Percentiles rank a stretch among this genome's conserved stretches.
These are phyloP conservation scores for Rhodotorula taiwanensis DNA, from an alignment of 768 basidiomycete species.

Conservation along the genomic window DNA sequence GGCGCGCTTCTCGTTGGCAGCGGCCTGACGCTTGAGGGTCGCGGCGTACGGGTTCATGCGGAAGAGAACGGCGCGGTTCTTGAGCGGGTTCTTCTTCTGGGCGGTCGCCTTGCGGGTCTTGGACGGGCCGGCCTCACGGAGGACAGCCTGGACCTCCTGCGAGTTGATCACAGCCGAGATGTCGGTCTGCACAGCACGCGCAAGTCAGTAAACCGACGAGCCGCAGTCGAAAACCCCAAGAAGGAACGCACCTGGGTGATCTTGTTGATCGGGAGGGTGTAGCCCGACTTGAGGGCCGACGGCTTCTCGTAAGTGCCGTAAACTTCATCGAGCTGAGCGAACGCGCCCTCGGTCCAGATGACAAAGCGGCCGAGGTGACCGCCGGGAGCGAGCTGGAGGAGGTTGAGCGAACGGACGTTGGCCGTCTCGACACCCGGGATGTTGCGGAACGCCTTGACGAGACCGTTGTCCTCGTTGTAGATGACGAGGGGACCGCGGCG, in stretches of 20 bases:
- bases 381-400: conserved; percentile 98
- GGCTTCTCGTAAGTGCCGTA: conserved; percentile 90
- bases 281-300: conserved; percentile 81
- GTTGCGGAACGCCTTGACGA: conserved; percentile 98
- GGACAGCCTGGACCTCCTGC: conserved; percentile 92
- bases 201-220: not conserved
- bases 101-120: conserved; percentile 89
- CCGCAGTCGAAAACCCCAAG: conserved; percentile 41
- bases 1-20: conserved; percentile 42
- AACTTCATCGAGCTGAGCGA: conserved; percentile 83
- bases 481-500: conserved; percentile 95
- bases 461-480: conserved; percentile 94
- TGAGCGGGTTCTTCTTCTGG: conserved; percentile 80
- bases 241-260: conserved; percentile 61
- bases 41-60: conserved; percentile 50
- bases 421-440: conserved; percentile 95
- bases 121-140: conserved; percentile 80
- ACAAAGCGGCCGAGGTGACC: conserved; percentile 98
- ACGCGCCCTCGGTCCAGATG: conserved; percentile 97
- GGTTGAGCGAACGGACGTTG: conserved; percentile 87
- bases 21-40: conserved; percentile 44
- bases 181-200: conserved; percentile 48
- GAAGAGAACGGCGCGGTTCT: conserved; percentile 44
- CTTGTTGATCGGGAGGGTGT: conserved; percentile 88
- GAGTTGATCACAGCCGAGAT: conserved; percentile 97